These are phyloP conservation scores for Paragyromitra xinjiangensis DNA, from an alignment of 495 filamentous ascomycete species.

Conservation along the genomic window DNA sequence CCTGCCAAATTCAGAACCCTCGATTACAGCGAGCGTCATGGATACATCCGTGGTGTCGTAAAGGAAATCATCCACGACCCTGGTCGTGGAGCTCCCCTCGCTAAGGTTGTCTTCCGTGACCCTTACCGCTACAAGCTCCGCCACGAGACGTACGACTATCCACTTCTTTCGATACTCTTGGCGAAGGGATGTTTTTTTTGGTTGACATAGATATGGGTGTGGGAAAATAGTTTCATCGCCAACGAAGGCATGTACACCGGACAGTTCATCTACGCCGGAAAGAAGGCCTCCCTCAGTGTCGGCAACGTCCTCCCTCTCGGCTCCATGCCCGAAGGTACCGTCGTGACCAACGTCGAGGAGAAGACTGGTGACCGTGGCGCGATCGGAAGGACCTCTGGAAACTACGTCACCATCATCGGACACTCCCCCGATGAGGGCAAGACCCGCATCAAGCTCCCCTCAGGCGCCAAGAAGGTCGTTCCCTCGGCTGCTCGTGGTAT, in stretches of 20 bases:
- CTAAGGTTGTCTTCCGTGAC: conserved; percentile 94
- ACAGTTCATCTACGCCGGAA: conserved; percentile 99
- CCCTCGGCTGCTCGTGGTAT: conserved; percentile 91
- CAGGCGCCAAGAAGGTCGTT: conserved; percentile 98
- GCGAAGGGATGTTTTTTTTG: conserved; percentile 3
- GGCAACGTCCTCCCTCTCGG: conserved; percentile 95
- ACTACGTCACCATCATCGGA: conserved; percentile 98
- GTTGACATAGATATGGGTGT: conserved; percentile 38
- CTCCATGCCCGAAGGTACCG: conserved; percentile 97
- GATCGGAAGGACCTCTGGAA: conserved; percentile 94
- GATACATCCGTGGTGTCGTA: conserved; percentile 94
- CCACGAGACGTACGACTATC: conserved; percentile 72
- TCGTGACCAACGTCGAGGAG: conserved; percentile 98
- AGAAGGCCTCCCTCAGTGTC: conserved; percentile 93
- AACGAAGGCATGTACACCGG: conserved; percentile 99
- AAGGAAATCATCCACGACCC: conserved; percentile 99
- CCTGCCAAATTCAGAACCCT: conserved; percentile 92
- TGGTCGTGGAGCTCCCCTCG: conserved; percentile 96
- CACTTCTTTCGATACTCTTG: conserved; percentile 19
- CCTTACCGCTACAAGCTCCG: conserved; percentile 88
- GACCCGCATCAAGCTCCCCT: conserved; percentile 98
- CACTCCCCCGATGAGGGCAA: conserved; percentile 99
- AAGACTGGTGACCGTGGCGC: conserved; percentile 96
- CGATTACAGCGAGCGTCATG: conserved; percentile 95
- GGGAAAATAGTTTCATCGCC: conserved; percentile 77